Evolutionary conservation across 1,139 yeast genomes (phyloP), one percentile per base, ranked within the genome.

Genomic region (Hemisphaericaspora lyxosophila): DNA sequence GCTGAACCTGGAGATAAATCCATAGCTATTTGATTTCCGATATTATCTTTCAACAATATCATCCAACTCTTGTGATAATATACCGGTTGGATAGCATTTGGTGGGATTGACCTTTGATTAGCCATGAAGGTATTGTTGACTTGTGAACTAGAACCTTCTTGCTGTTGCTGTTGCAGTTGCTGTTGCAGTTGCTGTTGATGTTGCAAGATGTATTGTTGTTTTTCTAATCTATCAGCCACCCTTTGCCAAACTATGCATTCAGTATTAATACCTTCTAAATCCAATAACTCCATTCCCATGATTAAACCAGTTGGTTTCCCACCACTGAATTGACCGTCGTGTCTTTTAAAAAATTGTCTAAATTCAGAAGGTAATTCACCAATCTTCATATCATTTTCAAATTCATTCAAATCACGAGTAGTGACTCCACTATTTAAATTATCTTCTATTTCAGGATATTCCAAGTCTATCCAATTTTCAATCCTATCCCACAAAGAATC

Each of bases 281-380:
- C 92, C 51, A 86, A 65, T 35, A 85, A 68, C 4, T 81, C 77
- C 53, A 83, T 68, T 16, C 94, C 90, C 70, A 82, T 81, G 34
- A 86, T 59, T 38, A 85, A 67, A 4, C 95, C 95, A 2, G 85
- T 76, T 15, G 89, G 88, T 49, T 75, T 73, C 13, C 90, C 90
- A 35, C 87, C 85, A 33, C 80, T 64, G 47, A 84, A 81, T 62
- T 86, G 95, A 42, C 95, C 95, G 57, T 86, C 95, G 56, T 85
- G 92, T 42, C 80, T 68, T 57, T 78, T 78, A 58, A 76, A 82
- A 42, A 85, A 80, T 54, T 83, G 92, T 50, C 92, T 78, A 36
- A 86, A 83, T 49, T 85, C 94, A 4, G 73, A 64, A 2, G 95
- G 95, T 38, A 86, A 69, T 20, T 78, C 67, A 2, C 73, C 73